These are phyloP conservation scores for Symmetrospora coprosmae DNA, from an alignment of 768 basidiomycete genomes.

Conservation along the genomic window DNA sequence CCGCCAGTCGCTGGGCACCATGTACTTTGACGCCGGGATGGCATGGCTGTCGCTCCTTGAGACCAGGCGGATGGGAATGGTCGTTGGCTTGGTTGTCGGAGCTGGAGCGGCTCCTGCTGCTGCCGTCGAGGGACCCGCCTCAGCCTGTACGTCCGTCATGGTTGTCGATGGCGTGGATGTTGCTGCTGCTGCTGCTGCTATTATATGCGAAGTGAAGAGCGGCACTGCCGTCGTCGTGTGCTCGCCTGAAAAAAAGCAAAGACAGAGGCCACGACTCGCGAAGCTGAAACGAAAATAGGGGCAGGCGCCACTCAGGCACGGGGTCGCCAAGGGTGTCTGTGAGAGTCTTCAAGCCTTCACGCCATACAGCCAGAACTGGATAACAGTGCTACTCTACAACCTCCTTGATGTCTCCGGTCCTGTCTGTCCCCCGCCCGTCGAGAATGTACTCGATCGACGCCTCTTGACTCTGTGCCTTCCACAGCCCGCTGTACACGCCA, in stretches of 20 bases:
- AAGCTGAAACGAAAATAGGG: too few relatives aligned
- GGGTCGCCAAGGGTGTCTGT: too few relatives aligned
- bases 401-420: too few relatives aligned
- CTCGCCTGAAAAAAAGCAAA: too few relatives aligned
- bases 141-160: not conserved
- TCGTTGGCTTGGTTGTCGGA: not conserved
- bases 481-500: slow-evolving; percentile 38
- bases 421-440: too few relatives aligned
- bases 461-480: slow-evolving; percentile 35
- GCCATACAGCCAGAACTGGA: too few relatives aligned
- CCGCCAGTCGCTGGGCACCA: slow-evolving; percentile 78
- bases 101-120: not conserved
- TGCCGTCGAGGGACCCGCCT: slow-evolving; percentile 6
- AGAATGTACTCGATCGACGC: slow-evolving; percentile 3
- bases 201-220: too few relatives aligned
- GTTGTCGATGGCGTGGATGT: not conserved
- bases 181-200: not conserved
- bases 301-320: too few relatives aligned
- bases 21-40: slow-evolving; percentile 73
- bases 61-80: slow-evolving; percentile 42
- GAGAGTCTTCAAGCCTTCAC: too few relatives aligned
- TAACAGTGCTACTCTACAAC: too few relatives aligned
- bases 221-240: too few relatives aligned
- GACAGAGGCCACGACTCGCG: too few relatives aligned
- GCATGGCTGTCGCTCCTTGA: slow-evolving; percentile 59